Evolutionary conservation across 2,329 filamentous ascomycete species (phyloP).

Genomic region (Alternaria sp.): DNA sequence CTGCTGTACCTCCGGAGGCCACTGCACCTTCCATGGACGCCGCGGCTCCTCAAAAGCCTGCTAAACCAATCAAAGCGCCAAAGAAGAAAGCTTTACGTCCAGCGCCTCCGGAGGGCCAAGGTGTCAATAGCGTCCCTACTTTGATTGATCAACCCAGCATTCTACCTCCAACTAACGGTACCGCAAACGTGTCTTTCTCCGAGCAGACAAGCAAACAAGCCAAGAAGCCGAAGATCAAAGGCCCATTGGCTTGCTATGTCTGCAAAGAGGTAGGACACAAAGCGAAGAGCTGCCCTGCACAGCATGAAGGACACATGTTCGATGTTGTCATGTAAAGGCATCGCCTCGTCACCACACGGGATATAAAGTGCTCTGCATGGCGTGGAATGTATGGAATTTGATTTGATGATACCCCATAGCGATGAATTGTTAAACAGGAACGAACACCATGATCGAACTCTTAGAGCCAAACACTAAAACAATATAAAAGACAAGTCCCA

Average conservation of each 20-base stretch:
- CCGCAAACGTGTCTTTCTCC: not conserved
- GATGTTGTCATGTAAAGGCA: not conserved
- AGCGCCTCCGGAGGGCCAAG: not conserved
- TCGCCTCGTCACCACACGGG: not conserved
- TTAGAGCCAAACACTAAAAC: not conserved
- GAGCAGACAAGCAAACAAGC: not conserved
- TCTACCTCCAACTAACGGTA: not conserved
- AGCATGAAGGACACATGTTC: not conserved
- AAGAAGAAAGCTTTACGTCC: not conserved
- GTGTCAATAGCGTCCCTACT: not conserved
- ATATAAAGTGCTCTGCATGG: not conserved
- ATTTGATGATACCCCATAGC: not conserved
- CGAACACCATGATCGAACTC: too few relatives aligned
- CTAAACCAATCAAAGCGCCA: not conserved
- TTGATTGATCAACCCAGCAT: not conserved
- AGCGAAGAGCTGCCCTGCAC: not conserved
- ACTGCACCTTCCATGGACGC: not conserved
- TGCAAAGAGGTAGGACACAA: not conserved
- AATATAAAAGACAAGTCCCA: not conserved
- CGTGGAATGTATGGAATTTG: not conserved
- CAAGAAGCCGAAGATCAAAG: not conserved
- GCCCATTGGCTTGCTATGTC: not conserved
- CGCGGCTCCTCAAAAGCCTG: not conserved
- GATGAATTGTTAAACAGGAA: not conserved
- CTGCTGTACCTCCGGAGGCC: not conserved